Percentiles rank a stretch among this genome's conserved stretches.
phyloP scores from a whole-genome alignment of 257 asterid genomes.

The Jacaranda copaia region DNA sequence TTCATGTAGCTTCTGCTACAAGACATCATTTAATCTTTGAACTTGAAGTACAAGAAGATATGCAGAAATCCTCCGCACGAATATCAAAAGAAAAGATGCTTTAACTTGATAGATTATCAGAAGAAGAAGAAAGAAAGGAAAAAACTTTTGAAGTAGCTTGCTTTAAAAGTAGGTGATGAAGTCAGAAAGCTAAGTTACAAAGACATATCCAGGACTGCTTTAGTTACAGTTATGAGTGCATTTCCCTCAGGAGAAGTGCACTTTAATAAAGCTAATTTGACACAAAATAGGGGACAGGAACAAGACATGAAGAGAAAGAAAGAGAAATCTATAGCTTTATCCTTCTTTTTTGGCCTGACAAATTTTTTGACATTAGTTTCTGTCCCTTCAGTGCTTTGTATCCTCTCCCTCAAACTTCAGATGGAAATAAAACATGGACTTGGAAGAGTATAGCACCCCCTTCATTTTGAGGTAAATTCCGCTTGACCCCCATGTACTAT shows the following conservation, averaged over 20 bases:
- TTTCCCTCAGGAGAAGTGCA: not conserved
- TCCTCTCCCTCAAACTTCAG: not conserved
- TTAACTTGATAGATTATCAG: not conserved
- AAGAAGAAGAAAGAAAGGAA: too few species aligned
- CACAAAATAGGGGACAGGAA: not conserved
- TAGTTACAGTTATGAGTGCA: not conserved
- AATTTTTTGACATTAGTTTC: too few species aligned
- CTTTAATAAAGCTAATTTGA: not conserved
- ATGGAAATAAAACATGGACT: not conserved
- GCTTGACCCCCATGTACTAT: too few species aligned
- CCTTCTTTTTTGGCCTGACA: not conserved
- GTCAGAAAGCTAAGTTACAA: not conserved
- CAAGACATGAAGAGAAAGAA: not conserved
- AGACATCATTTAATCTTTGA: too few species aligned
- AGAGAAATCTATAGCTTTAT: not conserved
- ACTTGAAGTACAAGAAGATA: not conserved
- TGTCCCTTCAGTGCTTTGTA: not conserved
- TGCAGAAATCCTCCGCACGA: not conserved
- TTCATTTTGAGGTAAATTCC: too few species aligned
- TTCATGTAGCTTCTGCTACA: not conserved
- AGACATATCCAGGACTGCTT: not conserved
- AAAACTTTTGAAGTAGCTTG: too few species aligned
- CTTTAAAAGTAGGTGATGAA: not conserved
- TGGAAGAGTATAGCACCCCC: not conserved
- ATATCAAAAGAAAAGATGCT: not conserved